Base-by-base conservation (phyloP, 1,284 basidiomycete genomes). In the Moniliophthora roreri region DNA sequence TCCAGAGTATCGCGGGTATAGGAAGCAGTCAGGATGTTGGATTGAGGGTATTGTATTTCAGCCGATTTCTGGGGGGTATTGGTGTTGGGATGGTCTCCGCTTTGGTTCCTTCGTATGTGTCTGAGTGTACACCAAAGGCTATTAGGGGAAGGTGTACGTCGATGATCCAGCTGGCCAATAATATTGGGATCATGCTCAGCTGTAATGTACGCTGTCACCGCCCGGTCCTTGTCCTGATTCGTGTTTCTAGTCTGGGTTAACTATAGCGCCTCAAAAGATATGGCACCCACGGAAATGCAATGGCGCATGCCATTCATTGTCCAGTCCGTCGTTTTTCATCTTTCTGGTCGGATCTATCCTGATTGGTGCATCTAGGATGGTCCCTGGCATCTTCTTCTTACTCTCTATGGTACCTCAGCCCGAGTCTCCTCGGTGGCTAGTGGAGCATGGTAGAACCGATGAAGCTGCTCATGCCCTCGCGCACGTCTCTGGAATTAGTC, bases 131-230 rank as follows among this genome's bases (percentile, higher is more conserved):
- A 1, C 83, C 82, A 4, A 75, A 72, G 57, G 70, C 72, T 18
- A 82, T 84, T 47, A 74, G 82, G 56, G 81, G 82, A 1, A 68
- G 80, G 18, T 81, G 82, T 56, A 81, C 80, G 4, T 77, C 79
- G 32, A 69, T 82, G 48, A 76, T 82, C 60, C 82, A 87, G 60
- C 70, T 83, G 36, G 66, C 73, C 1, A 76, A 74, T 46, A 79
- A 78, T 51, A 49, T 76, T 21, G 79, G 79, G 4, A 78, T 76
- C 53, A 76, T 79, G 78, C 55, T 79, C 24, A 76, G 76, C 57
- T 80, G 79, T 77, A 50, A 61, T n/a, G 78, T 62, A 6, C 48
- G 28, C 28, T 32, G 28, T 32, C 28, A 32, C 41, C 26, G n/a
- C n/a, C 23, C 42, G 13, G 51, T 52, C 10, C 6, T 40, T 26